These are phyloP conservation scores for Dothideomycetidae sp. DNA, from an alignment of 2,329 filamentous ascomycete genomes.

Conservation along the genomic window DNA sequence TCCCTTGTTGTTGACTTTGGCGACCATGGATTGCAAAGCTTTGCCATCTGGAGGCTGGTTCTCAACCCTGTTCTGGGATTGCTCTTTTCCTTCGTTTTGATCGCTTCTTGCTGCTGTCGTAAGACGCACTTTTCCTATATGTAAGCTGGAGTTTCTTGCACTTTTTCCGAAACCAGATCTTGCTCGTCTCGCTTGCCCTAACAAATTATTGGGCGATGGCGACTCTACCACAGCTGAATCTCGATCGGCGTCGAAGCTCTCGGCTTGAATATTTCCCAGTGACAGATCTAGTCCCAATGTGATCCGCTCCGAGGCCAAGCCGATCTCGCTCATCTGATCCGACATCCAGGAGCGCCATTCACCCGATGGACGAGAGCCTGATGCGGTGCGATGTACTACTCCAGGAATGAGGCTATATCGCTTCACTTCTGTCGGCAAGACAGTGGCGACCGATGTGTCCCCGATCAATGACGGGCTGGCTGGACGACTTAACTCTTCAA, in stretches of 20 bases:
- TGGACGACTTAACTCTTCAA: constrained; percentile 25
- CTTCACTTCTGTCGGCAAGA: constrained; percentile 30
- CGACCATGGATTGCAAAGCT: too few species aligned
- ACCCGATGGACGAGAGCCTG: constrained; percentile 22
- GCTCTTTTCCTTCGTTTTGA: too few species aligned
- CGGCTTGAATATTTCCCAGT: not conserved
- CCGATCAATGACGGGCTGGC: constrained; percentile 17
- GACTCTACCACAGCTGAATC: too few species aligned
- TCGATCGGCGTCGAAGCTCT: too few species aligned
- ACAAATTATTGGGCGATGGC: too few species aligned
- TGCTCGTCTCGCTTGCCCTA: too few species aligned
- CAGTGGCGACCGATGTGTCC: constrained; percentile 26
- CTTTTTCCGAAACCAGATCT: too few species aligned
- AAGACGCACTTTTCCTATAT: too few species aligned
- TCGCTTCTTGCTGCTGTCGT: too few species aligned
- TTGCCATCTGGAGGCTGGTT: too few species aligned
- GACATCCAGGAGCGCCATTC: constrained; percentile 36
- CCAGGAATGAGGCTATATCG: constrained; percentile 26
- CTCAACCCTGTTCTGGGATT: too few species aligned
- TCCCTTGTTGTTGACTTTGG: not conserved
- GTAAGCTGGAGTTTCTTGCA: too few species aligned
- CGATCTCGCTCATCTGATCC: constrained; percentile 29
- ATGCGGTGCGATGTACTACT: constrained; percentile 12
- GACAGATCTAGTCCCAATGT: not conserved
- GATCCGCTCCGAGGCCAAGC: constrained; percentile 8